phyloP scores from a whole-genome alignment of 768 basidiomycete species.

The Auriscalpium orientale region DNA sequence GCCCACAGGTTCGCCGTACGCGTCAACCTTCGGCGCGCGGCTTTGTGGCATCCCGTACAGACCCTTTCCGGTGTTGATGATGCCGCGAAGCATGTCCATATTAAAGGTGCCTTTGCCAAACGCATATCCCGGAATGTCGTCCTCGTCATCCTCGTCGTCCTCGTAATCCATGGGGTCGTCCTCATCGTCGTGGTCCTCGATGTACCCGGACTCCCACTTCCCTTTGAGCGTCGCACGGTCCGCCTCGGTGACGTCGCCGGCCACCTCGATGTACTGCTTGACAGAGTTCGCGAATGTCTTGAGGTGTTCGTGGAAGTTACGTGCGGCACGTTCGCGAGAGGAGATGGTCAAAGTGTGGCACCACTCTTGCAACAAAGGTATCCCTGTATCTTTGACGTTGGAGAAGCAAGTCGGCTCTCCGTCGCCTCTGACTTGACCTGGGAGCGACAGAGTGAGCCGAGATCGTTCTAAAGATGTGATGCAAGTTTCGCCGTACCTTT shows the following conservation, averaged over 20 bases:
- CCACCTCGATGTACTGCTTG: conserved; percentile 40
- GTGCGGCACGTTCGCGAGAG: conserved; percentile 39
- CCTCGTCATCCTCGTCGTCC: conserved; percentile 6
- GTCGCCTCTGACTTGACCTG: conserved; percentile 55
- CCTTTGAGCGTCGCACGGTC: conserved; percentile 44
- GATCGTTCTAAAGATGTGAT: neutral
- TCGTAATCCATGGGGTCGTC: conserved; percentile 14
- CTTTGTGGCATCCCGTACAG: neutral
- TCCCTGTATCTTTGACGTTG: conserved; percentile 43
- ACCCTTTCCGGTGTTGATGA: neutral
- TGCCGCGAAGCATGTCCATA: neutral
- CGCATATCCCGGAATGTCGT: conserved; percentile 1
- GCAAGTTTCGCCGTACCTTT: conserved; percentile 28
- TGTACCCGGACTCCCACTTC: conserved; percentile 41
- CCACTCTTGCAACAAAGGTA: conserved; percentile 52
- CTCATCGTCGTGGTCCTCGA: conserved; percentile 20
- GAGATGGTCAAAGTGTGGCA: conserved; percentile 47
- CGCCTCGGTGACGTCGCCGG: conserved; percentile 41
- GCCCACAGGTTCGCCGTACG: conserved; percentile 34
- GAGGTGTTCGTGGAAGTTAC: conserved; percentile 40
- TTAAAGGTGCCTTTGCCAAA: conserved; percentile 17
- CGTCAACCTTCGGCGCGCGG: conserved; percentile 33
- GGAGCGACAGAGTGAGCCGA: neutral
- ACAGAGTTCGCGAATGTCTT: conserved; percentile 42
- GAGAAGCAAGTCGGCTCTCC: conserved; percentile 50